Conservation (phyloP, 164 flowering plant genomes). For the Nymphaea thermarum region DNA sequence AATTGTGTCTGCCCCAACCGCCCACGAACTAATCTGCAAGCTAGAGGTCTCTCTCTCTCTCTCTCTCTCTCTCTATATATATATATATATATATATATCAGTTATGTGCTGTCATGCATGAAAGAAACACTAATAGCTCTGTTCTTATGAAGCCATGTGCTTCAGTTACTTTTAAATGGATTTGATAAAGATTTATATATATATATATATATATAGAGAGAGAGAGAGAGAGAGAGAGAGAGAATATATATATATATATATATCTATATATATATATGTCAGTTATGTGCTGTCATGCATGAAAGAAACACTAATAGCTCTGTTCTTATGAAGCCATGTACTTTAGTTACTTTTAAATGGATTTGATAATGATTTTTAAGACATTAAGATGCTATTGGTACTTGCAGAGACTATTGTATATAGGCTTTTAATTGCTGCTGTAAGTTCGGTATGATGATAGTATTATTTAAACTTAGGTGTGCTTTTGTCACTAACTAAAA, state of each 20-base stretch:
- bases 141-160: too few relatives aligned
- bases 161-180: too few relatives aligned
- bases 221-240: too few relatives aligned
- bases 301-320: too few relatives aligned
- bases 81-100: neutral
- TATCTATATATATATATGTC: neutral
- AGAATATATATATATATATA: neutral
- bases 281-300: neutral
- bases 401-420: too few relatives aligned
- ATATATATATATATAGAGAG: neutral
- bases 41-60: conserved; percentile 48
- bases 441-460: too few relatives aligned
- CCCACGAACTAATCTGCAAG: conserved; percentile 49
- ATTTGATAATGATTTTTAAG: neutral
- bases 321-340: too few relatives aligned
- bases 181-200: neutral
- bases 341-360: too few relatives aligned
- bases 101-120: neutral
- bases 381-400: neutral
- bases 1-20: conserved; percentile 76
- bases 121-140: too few relatives aligned
- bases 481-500: too few relatives aligned
- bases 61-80: neutral
- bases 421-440: too few relatives aligned
- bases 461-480: too few relatives aligned